Evolutionary conservation across 192 early-diverging fungal species (phyloP), one percentile per base, ranked within the genome.

Genomic region (Backusella psychrophila): DNA sequence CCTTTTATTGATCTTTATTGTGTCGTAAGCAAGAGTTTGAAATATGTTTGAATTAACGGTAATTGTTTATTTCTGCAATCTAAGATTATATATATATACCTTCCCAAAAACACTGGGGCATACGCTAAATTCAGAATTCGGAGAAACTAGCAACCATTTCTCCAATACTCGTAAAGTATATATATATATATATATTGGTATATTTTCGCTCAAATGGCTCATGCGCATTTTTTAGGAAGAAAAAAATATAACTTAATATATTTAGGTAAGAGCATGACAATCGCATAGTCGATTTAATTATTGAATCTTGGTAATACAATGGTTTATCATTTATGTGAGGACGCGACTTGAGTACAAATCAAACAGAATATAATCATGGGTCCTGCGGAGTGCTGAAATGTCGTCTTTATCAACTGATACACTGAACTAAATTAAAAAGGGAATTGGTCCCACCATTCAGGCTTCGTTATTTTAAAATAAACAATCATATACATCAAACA

Each of bases 341-440:
- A 56, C 53, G n/a, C 53, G 53, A 56, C 53, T 56, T 56, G 49
- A 56, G 53, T 21, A 56, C 53, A 56, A 56, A 56, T 56, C 53
- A 56, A 56, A 56, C 21, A n/a, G 21, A 21, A 21, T 21, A 56
- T 56, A 8, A 21, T 56, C 53, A 56, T 56, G 53, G 53, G 52
- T 21, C 2, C 21, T 56, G 23, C 52, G 52, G 52, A 56, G 52
- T 56, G 21, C 7, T 21, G 19, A 56, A 56, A 56, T 56, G n/a
- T 21, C 52, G n/a, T 56, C 21, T 56, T 21, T 21, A 26, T 56
- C 53, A 56, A 56, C 53, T 56, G 53, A 56, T 9, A 56, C 52
- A 56, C n/a, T 56, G 21, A 56, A 21, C n/a, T 56, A 56, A 23
- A 21, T 56, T 9, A 56, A 56, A 56, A 56, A 56, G 53, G 53